These are phyloP conservation scores for Physcomitrellopsis africana DNA, from an alignment of 225 moss, liverwort and hornwort genomes.

Conservation along the genomic window DNA sequence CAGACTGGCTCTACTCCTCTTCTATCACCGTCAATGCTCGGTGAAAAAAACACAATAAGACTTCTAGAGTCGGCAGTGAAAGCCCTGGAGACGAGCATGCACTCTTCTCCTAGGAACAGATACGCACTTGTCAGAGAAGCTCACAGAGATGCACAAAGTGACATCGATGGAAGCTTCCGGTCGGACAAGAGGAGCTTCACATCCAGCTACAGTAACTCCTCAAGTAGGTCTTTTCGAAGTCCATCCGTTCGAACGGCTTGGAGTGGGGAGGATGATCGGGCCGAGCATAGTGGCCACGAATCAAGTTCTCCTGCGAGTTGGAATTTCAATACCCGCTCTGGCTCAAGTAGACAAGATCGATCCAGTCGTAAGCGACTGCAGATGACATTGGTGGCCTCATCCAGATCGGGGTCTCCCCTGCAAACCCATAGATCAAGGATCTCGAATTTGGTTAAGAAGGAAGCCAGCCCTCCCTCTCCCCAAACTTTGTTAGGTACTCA, in stretches of 20 bases:
- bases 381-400: background rate
- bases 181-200: slow-evolving; percentile 29
- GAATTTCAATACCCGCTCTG: slow-evolving; percentile 10
- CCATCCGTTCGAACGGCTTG: slow-evolving; percentile 8
- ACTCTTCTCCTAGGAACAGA: slow-evolving; percentile 39
- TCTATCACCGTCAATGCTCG: slow-evolving; percentile 58
- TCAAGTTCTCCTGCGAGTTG: slow-evolving; percentile 22
- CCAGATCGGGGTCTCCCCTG: slow-evolving; percentile 31
- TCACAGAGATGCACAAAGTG: slow-evolving; percentile 25
- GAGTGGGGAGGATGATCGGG: slow-evolving; percentile 35
- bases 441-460: slow-evolving; percentile 9
- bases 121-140: slow-evolving; percentile 11
- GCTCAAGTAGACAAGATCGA: slow-evolving; percentile 10
- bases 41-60: slow-evolving; percentile 54
- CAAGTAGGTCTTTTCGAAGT: slow-evolving; percentile 26
- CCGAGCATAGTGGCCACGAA: slow-evolving; percentile 32
- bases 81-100: slow-evolving; percentile 68
- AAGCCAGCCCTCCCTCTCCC: slow-evolving; percentile 16
- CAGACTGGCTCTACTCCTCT: slow-evolving; percentile 33
- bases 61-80: slow-evolving; percentile 86
- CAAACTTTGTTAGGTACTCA: slow-evolving; percentile 36
- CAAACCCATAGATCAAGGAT: slow-evolving; percentile 23
- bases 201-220: slow-evolving; percentile 7
- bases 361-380: slow-evolving; percentile 21
- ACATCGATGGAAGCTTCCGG: slow-evolving; percentile 27